These are phyloP conservation scores for Penicillium occitanis DNA, from an alignment of 2,329 filamentous ascomycete species.

Conservation along the genomic window DNA sequence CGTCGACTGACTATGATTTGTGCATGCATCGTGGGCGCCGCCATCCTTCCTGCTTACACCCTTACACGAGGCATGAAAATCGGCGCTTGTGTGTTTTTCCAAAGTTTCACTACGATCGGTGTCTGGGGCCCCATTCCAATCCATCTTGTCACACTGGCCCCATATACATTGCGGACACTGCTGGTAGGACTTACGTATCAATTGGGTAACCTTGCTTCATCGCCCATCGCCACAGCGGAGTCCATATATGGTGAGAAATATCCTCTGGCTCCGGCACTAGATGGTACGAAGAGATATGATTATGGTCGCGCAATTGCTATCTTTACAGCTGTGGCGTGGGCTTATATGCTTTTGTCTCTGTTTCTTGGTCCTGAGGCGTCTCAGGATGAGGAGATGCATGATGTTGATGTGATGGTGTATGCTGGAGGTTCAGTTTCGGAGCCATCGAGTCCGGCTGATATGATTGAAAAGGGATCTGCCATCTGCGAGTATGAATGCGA, in stretches of 20 bases:
- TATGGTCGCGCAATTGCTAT: conserved; percentile 45
- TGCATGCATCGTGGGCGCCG: conserved; percentile 35
- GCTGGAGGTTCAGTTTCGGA: background rate
- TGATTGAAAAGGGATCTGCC: background rate
- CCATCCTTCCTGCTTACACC: conserved; percentile 38
- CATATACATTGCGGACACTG: conserved; percentile 35
- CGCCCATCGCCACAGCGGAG: conserved; percentile 46
- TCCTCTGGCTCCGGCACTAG: conserved; percentile 34
- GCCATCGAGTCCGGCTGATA: conserved; percentile 10
- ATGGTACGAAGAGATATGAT: conserved; percentile 37
- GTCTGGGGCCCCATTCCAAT: conserved; percentile 43
- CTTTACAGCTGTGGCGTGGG: conserved; percentile 32
- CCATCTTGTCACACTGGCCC: conserved; percentile 39
- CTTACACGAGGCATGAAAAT: conserved; percentile 33
- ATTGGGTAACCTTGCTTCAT: conserved; percentile 42
- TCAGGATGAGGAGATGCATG: background rate
- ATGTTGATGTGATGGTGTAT: background rate
- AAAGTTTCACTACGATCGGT: conserved; percentile 41
- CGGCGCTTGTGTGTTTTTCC: conserved; percentile 37
- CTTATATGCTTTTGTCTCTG: conserved; percentile 36
- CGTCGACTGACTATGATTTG: conserved; percentile 38
- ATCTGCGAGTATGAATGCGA: background rate
- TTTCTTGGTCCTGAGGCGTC: conserved; percentile 34
- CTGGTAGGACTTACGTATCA: conserved; percentile 41
- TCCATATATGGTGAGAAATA: conserved; percentile 44